A percentile compares a stretch with the other conserved stretches of the same genome.
phyloP scores from a whole-genome alignment of 192 early-diverging fungal genomes.

The Rhizophagus prolifer region DNA sequence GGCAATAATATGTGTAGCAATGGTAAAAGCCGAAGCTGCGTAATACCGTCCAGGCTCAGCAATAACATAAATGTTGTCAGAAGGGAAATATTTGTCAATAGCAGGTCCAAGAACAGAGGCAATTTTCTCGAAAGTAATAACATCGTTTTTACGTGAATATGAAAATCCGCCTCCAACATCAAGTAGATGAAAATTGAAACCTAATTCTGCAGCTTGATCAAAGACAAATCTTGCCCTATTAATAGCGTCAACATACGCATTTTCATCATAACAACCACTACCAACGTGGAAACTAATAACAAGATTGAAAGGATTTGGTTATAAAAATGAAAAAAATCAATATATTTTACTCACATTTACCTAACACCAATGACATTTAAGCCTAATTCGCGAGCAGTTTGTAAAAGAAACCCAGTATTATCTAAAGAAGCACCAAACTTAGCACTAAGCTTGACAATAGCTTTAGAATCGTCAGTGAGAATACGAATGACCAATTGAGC shows the following conservation, averaged over 20 bases:
- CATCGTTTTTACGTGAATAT: conserved; percentile 67
- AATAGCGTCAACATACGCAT: conserved; percentile 90
- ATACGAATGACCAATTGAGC: conserved; percentile 93
- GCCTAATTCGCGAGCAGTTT: conserved; percentile 73
- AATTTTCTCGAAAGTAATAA: conserved; percentile 83
- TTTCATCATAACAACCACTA: conserved; percentile 86
- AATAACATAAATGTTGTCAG: conserved; percentile 81
- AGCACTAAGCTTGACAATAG: conserved; percentile 86
- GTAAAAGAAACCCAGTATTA: conserved; percentile 65
- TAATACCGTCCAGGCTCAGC: conserved; percentile 98
- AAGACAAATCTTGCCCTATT: conserved; percentile 81
- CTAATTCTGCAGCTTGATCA: conserved; percentile 76
- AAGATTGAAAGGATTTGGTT: background rate
- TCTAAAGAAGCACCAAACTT: conserved; percentile 94
- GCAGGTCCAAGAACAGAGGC: conserved; percentile 75
- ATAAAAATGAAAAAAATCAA: conserved; percentile 4
- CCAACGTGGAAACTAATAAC: conserved; percentile 91
- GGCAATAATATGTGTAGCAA: conserved; percentile 91
- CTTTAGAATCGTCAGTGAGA: conserved; percentile 91
- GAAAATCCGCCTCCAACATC: conserved; percentile 98
- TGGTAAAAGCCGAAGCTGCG: conserved; percentile 88
- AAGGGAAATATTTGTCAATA: conserved; percentile 77
- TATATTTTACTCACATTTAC: conserved; percentile 5
- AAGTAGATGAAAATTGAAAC: conserved; percentile 73
- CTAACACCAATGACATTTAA: conserved; percentile 87